Conservation (phyloP, 352 stramenopile species). For the Plasmopara halstedii region DNA sequence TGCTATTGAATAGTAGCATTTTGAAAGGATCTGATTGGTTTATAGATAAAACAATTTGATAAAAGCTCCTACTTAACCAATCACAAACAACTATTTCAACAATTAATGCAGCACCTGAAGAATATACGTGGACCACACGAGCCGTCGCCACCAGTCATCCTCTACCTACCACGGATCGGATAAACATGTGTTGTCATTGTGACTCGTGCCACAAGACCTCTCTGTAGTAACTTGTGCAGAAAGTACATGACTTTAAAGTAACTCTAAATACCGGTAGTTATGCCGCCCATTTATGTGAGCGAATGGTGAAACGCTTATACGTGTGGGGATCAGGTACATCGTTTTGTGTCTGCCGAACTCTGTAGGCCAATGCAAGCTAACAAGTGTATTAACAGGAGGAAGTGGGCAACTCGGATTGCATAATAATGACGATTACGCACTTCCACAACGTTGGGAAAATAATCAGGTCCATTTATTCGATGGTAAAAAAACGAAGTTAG, state of each 20-base stretch:
- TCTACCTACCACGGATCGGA: slow-evolving; percentile 8
- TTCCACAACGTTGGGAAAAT: slow-evolving; percentile 37
- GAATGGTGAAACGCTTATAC: slow-evolving; percentile 22
- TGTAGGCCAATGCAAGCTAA: not conserved
- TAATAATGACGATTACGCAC: slow-evolving; percentile 39
- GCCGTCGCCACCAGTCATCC: slow-evolving; percentile 21
- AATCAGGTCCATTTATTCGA: slow-evolving; percentile 9
- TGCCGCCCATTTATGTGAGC: too few species aligned
- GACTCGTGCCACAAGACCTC: not conserved
- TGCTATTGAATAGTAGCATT: not conserved
- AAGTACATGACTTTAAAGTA: too few species aligned
- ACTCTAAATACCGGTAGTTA: too few species aligned
- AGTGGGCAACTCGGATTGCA: slow-evolving; percentile 58
- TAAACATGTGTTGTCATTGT: slow-evolving; percentile 3
- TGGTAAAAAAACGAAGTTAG: too few species aligned
- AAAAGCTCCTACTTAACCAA: too few species aligned
- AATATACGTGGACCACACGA: slow-evolving; percentile 1
- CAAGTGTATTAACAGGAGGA: slow-evolving; percentile 29
- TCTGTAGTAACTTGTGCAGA: too few species aligned
- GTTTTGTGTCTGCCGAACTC: too few species aligned
- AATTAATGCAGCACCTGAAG: too few species aligned
- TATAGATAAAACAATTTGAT: not conserved
- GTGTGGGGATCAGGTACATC: slow-evolving; percentile 68
- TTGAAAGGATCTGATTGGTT: not conserved
- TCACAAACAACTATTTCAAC: too few species aligned